Percentiles rank a stretch among this genome's conserved stretches.
Evolutionary conservation across 148 eudicot species (phyloP).

Genomic region (Persicaria maculosa): DNA sequence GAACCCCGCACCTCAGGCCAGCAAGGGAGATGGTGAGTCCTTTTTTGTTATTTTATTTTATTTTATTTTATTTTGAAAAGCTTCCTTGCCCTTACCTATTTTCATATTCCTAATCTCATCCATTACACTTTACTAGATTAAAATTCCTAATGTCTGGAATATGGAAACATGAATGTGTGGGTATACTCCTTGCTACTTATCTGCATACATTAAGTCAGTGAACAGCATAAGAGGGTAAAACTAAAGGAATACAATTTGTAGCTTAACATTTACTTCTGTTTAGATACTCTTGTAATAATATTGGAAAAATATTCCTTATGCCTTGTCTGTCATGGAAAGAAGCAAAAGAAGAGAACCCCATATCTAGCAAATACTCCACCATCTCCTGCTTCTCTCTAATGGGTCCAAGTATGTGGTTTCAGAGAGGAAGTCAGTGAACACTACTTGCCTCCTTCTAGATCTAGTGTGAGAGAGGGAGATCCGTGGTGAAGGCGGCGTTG

Average conservation of each 20-base stretch:
- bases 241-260: neutral
- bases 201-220: neutral
- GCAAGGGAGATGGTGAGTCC: slow-evolving; percentile 88
- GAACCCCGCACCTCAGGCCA: slow-evolving; percentile 49
- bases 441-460: neutral
- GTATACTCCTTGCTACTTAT: neutral
- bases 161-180: neutral
- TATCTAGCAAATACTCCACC: neutral
- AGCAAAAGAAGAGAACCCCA: neutral
- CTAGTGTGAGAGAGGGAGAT: neutral
- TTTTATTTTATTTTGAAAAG: neutral
- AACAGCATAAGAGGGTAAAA: neutral
- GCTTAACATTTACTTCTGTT: neutral
- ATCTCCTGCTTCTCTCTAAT: neutral
- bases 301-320: neutral
- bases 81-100: neutral
- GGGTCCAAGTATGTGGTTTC: neutral
- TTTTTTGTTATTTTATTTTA: no score
- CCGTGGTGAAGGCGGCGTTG: neutral
- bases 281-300: neutral
- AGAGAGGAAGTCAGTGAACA: neutral
- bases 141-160: neutral
- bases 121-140: neutral
- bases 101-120: neutral
- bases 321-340: neutral